Evolutionary conservation across 768 basidiomycete species (phyloP), one percentile per base, ranked within the genome.

Genomic region (Trametes villosa): DNA sequence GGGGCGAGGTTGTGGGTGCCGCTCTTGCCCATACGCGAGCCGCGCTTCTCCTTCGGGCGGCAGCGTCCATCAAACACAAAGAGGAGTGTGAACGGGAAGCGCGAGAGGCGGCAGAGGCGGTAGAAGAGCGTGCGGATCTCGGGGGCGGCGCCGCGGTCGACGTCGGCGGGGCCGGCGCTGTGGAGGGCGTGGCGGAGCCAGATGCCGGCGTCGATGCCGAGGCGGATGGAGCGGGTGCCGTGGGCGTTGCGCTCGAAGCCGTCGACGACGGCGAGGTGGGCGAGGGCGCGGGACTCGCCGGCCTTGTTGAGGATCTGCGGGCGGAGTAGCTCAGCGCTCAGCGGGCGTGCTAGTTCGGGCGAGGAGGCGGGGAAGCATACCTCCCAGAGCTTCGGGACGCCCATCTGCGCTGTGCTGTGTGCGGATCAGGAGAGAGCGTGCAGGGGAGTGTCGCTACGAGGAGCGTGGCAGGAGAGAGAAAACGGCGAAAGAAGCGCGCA

Each of bases 31-130:
- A 64, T 51, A 44, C 59, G 68, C 48, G 68, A 77, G 46, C 75
- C 74, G 27, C 79, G 69, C 67, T 82, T 82, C 31, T 75, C 57
- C 12, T 70, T 64, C 2, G 80, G 81, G 47, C 81, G 72, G 33
- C 74, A 63, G 1, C 76, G 72, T 0, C 81, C 81, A 62, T 82
- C 79, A 61, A 81, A 82, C 9, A 82, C 79, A 67, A 81, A 81
- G 1, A 82, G 70, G 20, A 76, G 75, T 2, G 78, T 65, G 49
- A 81, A 62, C 0, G 81, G 80, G 9, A 77, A 70, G 51, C 72
- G 68, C 5, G 75, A 53, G 17, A 81, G 70, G 1, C 68, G 67
- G 9, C 70, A 67, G 26, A 79, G 73, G 29, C 78, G 76, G 70
- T 76, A 81, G 66, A 80, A 80, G n/a, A 82, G 67, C 1, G 75